These are phyloP conservation scores for Podaxis sp. DNA, from an alignment of 768 basidiomycete species.

Conservation along the genomic window DNA sequence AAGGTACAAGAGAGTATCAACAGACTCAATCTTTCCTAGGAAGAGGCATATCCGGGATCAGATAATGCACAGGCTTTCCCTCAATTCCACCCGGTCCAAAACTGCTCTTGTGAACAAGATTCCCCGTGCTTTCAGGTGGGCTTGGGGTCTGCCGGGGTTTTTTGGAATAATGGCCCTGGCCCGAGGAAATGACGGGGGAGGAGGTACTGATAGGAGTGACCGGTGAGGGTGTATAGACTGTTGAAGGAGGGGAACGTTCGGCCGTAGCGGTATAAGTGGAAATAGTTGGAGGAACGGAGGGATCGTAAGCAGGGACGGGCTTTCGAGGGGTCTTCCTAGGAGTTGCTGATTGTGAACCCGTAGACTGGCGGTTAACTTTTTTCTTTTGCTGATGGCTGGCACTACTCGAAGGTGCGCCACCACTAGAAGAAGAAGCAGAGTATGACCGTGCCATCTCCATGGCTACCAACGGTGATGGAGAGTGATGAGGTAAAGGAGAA, in stretches of 20 bases:
- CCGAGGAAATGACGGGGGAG: conserved; percentile 9
- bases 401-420: background rate
- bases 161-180: conserved; percentile 25
- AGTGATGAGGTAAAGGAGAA: conserved; percentile 10
- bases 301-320: conserved; percentile 55
- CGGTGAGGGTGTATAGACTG: background rate
- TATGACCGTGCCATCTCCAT: conserved; percentile 2
- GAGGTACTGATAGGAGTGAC: conserved; percentile 12
- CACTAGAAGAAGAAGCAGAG: conserved; percentile 14
- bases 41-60: conserved; percentile 58
- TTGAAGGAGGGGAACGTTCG: conserved; percentile 5
- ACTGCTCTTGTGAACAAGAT: conserved; percentile 39
- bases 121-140: conserved; percentile 18
- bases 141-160: conserved; percentile 15
- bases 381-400: conserved; percentile 12
- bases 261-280: conserved; percentile 1
- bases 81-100: conserved; percentile 39
- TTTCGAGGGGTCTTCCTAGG: conserved; percentile 40
- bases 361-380: conserved; percentile 25
- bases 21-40: conserved; percentile 17
- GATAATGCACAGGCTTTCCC: conserved; percentile 48
- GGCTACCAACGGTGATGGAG: background rate
- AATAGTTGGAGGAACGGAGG: conserved; percentile 19
- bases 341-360: conserved; percentile 11
- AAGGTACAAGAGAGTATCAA: background rate